These are phyloP conservation scores for Scheffersomyces lignicola DNA, from an alignment of 1,139 yeast genomes.

Conservation along the genomic window DNA sequence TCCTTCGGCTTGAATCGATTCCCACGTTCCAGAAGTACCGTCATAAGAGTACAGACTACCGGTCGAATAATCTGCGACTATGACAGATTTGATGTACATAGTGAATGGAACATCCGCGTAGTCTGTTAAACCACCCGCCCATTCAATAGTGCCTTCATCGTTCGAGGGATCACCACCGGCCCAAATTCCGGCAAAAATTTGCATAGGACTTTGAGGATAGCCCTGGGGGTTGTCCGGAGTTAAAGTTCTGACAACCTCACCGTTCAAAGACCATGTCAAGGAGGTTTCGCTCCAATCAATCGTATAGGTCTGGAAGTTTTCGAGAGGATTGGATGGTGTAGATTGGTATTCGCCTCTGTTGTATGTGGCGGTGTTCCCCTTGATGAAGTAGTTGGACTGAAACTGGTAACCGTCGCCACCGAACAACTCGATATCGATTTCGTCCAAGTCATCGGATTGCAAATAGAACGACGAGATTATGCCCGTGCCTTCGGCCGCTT, in stretches of 20 bases:
- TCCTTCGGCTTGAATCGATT: slow-evolving; percentile 61
- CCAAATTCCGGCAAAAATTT: slow-evolving; percentile 68
- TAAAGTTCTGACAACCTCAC: slow-evolving; percentile 57
- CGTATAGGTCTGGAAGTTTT: slow-evolving; percentile 69
- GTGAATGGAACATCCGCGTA: slow-evolving; percentile 65
- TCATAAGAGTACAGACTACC: slow-evolving; percentile 68
- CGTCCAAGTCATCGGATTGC: slow-evolving; percentile 85
- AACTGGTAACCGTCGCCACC: slow-evolving; percentile 74
- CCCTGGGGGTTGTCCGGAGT: slow-evolving; percentile 55
- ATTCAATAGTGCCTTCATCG: slow-evolving; percentile 68
- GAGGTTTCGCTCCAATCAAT: slow-evolving; percentile 74
- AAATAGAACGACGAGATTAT: slow-evolving; percentile 76
- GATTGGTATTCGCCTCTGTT: slow-evolving; percentile 75
- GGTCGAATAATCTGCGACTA: slow-evolving; percentile 77
- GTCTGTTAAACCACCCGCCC: slow-evolving; percentile 85
- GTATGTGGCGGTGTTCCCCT: slow-evolving; percentile 75
- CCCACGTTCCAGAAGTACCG: slow-evolving; percentile 66
- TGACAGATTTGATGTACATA: slow-evolving; percentile 61
- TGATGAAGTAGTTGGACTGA: slow-evolving; percentile 80
- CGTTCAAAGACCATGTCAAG: slow-evolving; percentile 65
- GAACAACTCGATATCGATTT: slow-evolving; percentile 81
- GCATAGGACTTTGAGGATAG: slow-evolving; percentile 81
- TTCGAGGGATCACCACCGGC: slow-evolving; percentile 78
- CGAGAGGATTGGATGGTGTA: slow-evolving; percentile 48
- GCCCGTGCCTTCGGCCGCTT: slow-evolving; percentile 76